Conservation (phyloP, 1,139 yeast genomes). For the Pichia sp. region DNA sequence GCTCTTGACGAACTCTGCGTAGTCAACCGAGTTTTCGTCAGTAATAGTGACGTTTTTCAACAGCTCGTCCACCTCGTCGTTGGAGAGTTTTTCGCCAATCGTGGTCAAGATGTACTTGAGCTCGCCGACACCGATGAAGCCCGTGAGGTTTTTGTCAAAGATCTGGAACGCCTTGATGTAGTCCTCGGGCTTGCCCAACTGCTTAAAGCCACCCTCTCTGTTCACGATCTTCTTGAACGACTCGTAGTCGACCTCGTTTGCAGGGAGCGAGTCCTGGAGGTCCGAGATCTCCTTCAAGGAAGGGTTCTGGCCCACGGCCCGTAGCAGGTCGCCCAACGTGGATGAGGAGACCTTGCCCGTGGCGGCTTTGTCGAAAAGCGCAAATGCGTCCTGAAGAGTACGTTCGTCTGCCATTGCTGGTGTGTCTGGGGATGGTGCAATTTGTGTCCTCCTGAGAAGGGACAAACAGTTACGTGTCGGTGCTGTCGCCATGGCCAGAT, state of each 20-base stretch:
- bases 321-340: conserved; percentile 84
- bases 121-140: conserved; percentile 96
- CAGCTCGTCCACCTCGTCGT: conserved; percentile 90
- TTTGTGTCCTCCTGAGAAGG: neutral
- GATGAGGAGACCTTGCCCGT: conserved; percentile 88
- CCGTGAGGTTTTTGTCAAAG: conserved; percentile 92
- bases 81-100: conserved; percentile 86
- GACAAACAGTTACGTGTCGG: neutral
- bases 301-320: conserved; percentile 99
- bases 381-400: conserved; percentile 87
- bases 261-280: conserved; percentile 42
- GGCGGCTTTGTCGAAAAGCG: conserved; percentile 94
- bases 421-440: no score
- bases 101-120: conserved; percentile 89
- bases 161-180: conserved; percentile 97
- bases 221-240: conserved; percentile 73
- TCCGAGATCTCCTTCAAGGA: conserved; percentile 84
- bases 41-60: conserved; percentile 93
- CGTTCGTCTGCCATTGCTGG: conserved; percentile 22
- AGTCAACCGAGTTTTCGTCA: conserved; percentile 91
- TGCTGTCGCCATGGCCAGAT: neutral
- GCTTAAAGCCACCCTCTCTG: conserved; percentile 87
- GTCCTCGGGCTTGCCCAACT: conserved; percentile 92
- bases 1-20: conserved; percentile 89
- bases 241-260: conserved; percentile 59